Evolutionary conservation across 768 basidiomycete genomes (phyloP), one percentile per base, ranked within the genome.

Genomic region (Russula compacta): DNA sequence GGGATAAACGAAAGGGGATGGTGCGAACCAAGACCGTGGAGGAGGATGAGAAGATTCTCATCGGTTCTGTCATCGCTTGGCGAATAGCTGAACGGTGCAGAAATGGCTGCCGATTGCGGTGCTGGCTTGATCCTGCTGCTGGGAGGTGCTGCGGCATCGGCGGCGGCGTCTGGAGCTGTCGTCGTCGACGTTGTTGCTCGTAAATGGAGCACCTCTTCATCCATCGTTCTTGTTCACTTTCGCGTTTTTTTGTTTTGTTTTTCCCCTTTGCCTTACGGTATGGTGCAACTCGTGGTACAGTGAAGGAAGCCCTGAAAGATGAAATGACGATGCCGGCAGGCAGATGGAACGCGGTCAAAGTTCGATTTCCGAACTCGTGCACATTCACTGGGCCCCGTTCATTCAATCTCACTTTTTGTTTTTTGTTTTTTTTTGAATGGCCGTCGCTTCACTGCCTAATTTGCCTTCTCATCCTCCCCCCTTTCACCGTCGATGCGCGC

Each of bases 61-160:
- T 95, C 91, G 9, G 83, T 86, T 47, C 90, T 90, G 70, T 94
- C 90, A 61, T 84, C 79, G 62, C 90, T 92, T 14, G 90, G 77
- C 6, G 74, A 63, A 71, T 94, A 95, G 2, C 74, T 75, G 71
- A 87, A 89, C 19, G 80, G 79, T 17, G 81, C 77, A 1, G 81
- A 74, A 47, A 87, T 76, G 17, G 69, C 70, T 14, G 75, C 70
- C 6, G 71, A 64, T 42, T 73, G 74, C 0, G 87, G 87, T 1
- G 73, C 57, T 3, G 75, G 76, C 71, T 88, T 89, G 9, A 68
- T 66, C 58, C 67, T 65, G 24, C 24, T 29, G 24, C 24, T 29
- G 40, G 69, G 54, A 61, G 32, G 48, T 39, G 52, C 39, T 6
- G n/a, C 43, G n/a, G 24, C 24, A 29, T 29, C 4, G 44, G 54